Percentiles rank a stretch among this genome's conserved stretches.
These are phyloP conservation scores for Pseudohalonectria lignicola DNA, from an alignment of 2,329 filamentous ascomycete genomes.

Conservation along the genomic window DNA sequence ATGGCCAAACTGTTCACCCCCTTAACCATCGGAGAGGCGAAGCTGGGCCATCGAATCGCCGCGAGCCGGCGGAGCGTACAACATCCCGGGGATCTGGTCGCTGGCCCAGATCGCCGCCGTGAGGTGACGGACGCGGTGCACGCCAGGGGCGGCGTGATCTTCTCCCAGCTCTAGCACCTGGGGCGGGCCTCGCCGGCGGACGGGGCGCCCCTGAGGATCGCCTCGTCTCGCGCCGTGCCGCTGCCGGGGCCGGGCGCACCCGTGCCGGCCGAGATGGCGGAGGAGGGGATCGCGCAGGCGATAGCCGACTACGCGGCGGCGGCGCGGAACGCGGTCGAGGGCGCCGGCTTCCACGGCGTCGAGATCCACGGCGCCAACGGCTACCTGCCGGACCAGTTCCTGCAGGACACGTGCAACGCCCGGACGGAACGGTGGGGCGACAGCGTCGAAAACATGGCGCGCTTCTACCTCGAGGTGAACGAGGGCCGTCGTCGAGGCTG, in stretches of 20 bases:
- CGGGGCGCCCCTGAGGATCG: constrained; percentile 10
- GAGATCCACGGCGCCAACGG: constrained; percentile 29
- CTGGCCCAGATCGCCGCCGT: constrained; percentile 7
- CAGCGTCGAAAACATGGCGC: constrained; percentile 40
- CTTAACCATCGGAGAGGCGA: constrained; percentile 27
- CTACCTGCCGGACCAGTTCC: constrained; percentile 40
- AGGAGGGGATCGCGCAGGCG: constrained; percentile 26
- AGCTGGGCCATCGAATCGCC: constrained; percentile 38
- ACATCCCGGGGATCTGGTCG: constrained; percentile 6
- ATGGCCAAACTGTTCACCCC: constrained; percentile 24
- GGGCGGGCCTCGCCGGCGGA: constrained; percentile 23
- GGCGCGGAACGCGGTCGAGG: constrained; percentile 30
- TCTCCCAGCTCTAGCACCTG: constrained; percentile 37
- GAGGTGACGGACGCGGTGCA: constrained; percentile 10
- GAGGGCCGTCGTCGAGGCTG: constrained; percentile 37
- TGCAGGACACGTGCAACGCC: constrained; percentile 40
- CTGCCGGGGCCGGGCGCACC: constrained; percentile 25
- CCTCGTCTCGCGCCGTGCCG: constrained; percentile 20
- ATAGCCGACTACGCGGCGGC: constrained; percentile 17
- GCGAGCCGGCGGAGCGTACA: constrained; percentile 2
- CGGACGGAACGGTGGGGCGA: constrained; percentile 44
- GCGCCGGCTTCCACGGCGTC: constrained; percentile 37
- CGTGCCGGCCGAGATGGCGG: constrained; percentile 24
- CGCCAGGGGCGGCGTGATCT: constrained; percentile 6
- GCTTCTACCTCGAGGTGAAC: constrained; percentile 39